Percentiles rank a stretch among this genome's conserved stretches.
Evolutionary conservation across 352 stramenopile species (phyloP).

Genomic region (Pythium myriotylum): DNA sequence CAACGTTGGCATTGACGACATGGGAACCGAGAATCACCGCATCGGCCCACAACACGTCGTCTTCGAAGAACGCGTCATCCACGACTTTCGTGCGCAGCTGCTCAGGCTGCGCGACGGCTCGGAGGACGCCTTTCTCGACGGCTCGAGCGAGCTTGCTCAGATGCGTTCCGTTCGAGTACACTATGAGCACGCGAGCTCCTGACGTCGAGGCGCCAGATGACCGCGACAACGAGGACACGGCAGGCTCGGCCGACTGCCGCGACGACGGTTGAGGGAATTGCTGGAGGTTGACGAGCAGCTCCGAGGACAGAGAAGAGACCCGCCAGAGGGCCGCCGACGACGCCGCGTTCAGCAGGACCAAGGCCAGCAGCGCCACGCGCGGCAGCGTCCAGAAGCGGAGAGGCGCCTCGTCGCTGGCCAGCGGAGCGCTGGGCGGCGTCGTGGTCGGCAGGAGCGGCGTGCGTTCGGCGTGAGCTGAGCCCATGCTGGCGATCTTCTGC

Average conservation of each 20-base stretch:
- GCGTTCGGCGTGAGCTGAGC: neutral
- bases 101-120: slow-evolving; percentile 34
- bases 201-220: neutral
- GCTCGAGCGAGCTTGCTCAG: slow-evolving; percentile 70
- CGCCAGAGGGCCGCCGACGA: slow-evolving; percentile 40
- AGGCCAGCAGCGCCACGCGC: slow-evolving; percentile 12
- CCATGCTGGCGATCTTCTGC: slow-evolving; percentile 1
- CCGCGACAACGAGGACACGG: neutral
- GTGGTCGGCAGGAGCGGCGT: slow-evolving; percentile 16
- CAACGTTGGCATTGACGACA: slow-evolving; percentile 89
- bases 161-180: slow-evolving; percentile 71
- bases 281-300: slow-evolving; percentile 46
- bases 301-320: slow-evolving; percentile 38
- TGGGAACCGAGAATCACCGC: slow-evolving; percentile 83
- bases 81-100: slow-evolving; percentile 57
- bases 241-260: neutral
- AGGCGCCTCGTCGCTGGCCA: neutral
- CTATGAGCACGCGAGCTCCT: slow-evolving; percentile 63
- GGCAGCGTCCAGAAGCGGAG: slow-evolving; percentile 3
- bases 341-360: slow-evolving; percentile 44
- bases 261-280: slow-evolving; percentile 9
- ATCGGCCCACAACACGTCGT: slow-evolving; percentile 85
- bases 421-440: neutral
- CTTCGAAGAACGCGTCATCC: slow-evolving; percentile 66
- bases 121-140: slow-evolving; percentile 53